Evolutionary conservation across 257 asterid genomes (phyloP).

Genomic region (Solanum paucissectum): DNA sequence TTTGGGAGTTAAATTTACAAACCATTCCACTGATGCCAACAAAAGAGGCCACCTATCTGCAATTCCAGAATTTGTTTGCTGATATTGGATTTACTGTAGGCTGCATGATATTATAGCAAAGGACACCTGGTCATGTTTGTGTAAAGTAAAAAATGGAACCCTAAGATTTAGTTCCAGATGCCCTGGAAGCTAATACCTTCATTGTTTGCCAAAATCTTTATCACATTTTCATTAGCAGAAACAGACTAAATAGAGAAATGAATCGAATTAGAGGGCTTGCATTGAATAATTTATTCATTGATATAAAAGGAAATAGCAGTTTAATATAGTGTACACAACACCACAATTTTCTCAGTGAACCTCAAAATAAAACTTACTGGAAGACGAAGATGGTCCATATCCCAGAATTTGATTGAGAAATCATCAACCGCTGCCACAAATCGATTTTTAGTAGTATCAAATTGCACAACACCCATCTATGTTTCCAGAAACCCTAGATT

Average conservation of each 20-base stretch:
- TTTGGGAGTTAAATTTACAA: constrained; percentile 8
- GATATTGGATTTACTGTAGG: constrained; percentile 45
- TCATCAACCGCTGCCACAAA: constrained; percentile 56
- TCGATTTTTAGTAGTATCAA: constrained; percentile 43
- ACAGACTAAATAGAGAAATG: constrained; percentile 59
- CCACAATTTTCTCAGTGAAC: not conserved
- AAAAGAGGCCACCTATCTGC: constrained; percentile 48
- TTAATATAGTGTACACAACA: not conserved
- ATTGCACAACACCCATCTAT: constrained; percentile 39
- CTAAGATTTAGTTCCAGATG: constrained; percentile 30
- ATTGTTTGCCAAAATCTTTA: constrained; percentile 26
- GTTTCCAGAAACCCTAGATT: constrained; percentile 43
- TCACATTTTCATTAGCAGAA: constrained; percentile 70
- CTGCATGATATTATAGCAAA: constrained; percentile 25
- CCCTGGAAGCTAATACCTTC: constrained; percentile 77
- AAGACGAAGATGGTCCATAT: constrained; percentile 50
- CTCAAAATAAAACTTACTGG: constrained; percentile 20
- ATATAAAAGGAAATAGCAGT: constrained; percentile 6
- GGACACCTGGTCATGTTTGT: not conserved
- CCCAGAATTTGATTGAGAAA: constrained; percentile 52
- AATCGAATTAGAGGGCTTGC: constrained; percentile 90
- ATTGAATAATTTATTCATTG: constrained; percentile 13
- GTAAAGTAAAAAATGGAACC: not conserved
- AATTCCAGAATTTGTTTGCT: constrained; percentile 46
- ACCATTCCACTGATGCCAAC: constrained; percentile 62